A percentile compares a stretch with the other conserved stretches of the same genome.
Evolutionary conservation across 2,329 filamentous ascomycete genomes (phyloP).

Genomic region (Fusarium pseudocircinatum): DNA sequence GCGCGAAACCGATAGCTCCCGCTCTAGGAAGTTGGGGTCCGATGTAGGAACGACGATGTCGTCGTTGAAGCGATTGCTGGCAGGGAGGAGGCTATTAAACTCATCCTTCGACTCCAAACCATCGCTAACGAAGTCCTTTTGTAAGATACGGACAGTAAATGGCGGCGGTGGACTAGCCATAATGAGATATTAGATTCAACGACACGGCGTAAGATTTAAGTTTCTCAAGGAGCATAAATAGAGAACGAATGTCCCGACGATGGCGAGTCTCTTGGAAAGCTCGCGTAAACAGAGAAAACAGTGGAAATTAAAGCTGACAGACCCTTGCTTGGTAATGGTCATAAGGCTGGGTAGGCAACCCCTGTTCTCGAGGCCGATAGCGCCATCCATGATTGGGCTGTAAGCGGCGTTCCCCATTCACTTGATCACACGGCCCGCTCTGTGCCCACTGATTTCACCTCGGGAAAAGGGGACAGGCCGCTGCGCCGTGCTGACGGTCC

Average conservation of each 20-base stretch:
- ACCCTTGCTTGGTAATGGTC: too few relatives aligned
- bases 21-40: slow-evolving; percentile 28
- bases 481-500: not conserved
- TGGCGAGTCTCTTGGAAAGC: not conserved
- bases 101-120: not conserved
- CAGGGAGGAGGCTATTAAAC: slow-evolving; percentile 11
- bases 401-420: not conserved
- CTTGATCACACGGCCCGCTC: not conserved
- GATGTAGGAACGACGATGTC: slow-evolving; percentile 23
- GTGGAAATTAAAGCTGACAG: slow-evolving; percentile 12
- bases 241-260: not conserved
- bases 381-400: not conserved
- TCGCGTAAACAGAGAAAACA: not conserved
- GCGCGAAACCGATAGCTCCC: slow-evolving; percentile 26
- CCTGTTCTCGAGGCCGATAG: not conserved
- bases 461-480: not conserved
- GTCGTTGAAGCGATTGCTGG: slow-evolving; percentile 24
- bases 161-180: slow-evolving; percentile 25
- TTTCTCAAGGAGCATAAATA: not conserved
- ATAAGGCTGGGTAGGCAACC: slow-evolving; percentile 18
- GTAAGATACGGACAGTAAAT: slow-evolving; percentile 17
- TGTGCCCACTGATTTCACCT: not conserved
- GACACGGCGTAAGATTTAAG: not conserved
- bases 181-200: not conserved
- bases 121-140: not conserved